Evolutionary conservation across 2,329 filamentous ascomycete genomes (phyloP).

Genomic region (Geoglossum cookeanum): DNA sequence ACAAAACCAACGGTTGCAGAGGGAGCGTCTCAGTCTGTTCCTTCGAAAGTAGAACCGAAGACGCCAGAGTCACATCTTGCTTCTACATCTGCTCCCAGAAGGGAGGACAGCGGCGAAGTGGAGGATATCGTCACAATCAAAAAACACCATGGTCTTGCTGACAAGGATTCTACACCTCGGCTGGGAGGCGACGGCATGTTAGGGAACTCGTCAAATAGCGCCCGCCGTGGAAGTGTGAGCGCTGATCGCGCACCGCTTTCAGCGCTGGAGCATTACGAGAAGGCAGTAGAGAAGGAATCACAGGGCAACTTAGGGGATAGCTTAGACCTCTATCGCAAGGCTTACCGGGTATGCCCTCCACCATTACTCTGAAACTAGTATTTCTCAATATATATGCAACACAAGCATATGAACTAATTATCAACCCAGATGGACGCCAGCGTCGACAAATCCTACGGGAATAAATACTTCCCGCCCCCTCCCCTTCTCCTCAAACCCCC

Average conservation of each 20-base stretch:
- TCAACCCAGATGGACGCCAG: conserved; percentile 52
- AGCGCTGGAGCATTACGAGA: conserved; percentile 83
- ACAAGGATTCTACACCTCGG: conserved; percentile 22
- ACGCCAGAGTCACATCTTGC: background rate
- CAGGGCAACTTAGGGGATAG: conserved; percentile 80
- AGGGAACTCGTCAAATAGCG: background rate
- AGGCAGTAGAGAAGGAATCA: conserved; percentile 72
- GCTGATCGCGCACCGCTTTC: conserved; percentile 37
- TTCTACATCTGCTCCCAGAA: conserved; percentile 8
- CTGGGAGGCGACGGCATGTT: conserved; percentile 22
- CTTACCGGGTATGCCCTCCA: conserved; percentile 50
- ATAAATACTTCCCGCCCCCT: conserved; percentile 69
- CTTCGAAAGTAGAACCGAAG: conserved; percentile 7
- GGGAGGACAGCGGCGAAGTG: conserved; percentile 20
- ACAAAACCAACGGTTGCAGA: background rate
- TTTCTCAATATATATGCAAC: background rate
- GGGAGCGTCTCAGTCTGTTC: conserved; percentile 9
- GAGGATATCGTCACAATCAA: conserved; percentile 14
- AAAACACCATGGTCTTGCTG: conserved; percentile 26
- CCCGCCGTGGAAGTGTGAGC: background rate
- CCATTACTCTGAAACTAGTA: background rate
- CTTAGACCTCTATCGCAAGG: conserved; percentile 68
- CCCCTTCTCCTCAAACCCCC: conserved; percentile 32
- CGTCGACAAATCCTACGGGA: conserved; percentile 73
- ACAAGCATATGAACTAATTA: conserved; percentile 10